A percentile compares a stretch with the other conserved stretches of the same genome.
These are phyloP conservation scores for Rhodotorula sp. DNA, from an alignment of 1,284 basidiomycete genomes.

Conservation along the genomic window DNA sequence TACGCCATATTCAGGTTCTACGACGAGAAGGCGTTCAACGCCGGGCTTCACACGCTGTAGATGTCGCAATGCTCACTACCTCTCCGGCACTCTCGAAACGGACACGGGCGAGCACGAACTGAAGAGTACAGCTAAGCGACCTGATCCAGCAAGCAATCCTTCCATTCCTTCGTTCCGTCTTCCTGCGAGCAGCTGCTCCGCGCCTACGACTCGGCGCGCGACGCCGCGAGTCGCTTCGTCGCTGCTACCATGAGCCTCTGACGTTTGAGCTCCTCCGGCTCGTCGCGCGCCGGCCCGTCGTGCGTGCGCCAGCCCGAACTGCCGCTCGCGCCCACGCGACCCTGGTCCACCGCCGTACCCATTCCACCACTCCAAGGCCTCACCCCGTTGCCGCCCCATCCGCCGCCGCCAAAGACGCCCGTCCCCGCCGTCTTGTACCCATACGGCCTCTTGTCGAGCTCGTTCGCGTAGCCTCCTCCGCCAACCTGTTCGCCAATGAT, in stretches of 20 bases:
- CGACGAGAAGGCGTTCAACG: slow-evolving; percentile 36
- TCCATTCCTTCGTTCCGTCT: too few species aligned
- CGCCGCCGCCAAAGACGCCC: slow-evolving; percentile 7
- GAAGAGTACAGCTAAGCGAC: neutral
- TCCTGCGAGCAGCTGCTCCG: too few species aligned
- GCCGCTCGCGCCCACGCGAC: too few species aligned
- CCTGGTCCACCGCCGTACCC: neutral
- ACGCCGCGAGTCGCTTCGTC: neutral
- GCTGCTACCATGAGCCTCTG: neutral
- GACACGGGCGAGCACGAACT: neutral
- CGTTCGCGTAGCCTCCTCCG: too few species aligned
- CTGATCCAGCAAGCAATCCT: too few species aligned
- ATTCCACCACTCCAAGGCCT: slow-evolving; percentile 2
- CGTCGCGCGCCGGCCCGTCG: neutral
- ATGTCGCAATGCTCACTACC: neutral
- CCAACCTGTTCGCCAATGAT: too few species aligned
- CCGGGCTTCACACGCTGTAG: slow-evolving; percentile 25
- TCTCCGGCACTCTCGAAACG: too few species aligned
- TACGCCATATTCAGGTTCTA: slow-evolving; percentile 30
- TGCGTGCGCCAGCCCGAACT: too few species aligned
- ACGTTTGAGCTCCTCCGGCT: slow-evolving; percentile 10
- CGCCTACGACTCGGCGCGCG: too few species aligned
- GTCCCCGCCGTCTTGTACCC: neutral
- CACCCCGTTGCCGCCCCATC: neutral
- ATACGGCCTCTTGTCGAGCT: neutral